Conservation (phyloP, 1,284 basidiomycete genomes). For the Boletellus deceptivus region DNA sequence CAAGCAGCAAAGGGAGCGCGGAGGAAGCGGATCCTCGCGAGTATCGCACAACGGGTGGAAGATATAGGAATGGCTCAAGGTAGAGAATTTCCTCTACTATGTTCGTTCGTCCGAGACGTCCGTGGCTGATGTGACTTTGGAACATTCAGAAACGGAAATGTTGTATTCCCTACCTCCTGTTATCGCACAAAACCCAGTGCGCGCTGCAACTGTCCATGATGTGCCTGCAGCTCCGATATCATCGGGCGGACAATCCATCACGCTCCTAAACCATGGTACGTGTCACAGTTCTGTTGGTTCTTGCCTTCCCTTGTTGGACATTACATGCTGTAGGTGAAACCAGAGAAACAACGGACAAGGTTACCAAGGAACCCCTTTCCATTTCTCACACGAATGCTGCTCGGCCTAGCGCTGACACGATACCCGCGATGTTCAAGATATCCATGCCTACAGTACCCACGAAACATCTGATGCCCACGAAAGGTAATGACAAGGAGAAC, state of each 20-base stretch:
- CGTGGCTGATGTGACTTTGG: conserved; percentile 1
- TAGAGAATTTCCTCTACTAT: neutral
- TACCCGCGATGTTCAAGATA: conserved; percentile 7
- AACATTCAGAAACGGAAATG: neutral
- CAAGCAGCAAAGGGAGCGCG: conserved; percentile 7
- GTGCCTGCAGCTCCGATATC: neutral
- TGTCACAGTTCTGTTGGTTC: neutral
- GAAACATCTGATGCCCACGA: conserved; percentile 3
- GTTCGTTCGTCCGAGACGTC: neutral
- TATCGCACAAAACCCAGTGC: neutral
- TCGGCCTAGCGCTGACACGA: conserved; percentile 10
- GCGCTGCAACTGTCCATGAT: neutral
- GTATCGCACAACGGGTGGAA: neutral
- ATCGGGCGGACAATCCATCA: neutral
- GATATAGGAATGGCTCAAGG: conserved; percentile 7
- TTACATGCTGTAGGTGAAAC: neutral
- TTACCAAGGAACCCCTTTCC: neutral
- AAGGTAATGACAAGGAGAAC: conserved; percentile 23
- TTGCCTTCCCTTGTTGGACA: neutral
- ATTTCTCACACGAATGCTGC: neutral
- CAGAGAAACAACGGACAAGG: neutral
- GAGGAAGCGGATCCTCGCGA: neutral
- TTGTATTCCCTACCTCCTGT: neutral
- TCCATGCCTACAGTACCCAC: conserved; percentile 8
- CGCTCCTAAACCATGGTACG: neutral